Conservation (phyloP, 23 red algal genomes). For the Cyanidiococcus yangmingshanensis region DNA sequence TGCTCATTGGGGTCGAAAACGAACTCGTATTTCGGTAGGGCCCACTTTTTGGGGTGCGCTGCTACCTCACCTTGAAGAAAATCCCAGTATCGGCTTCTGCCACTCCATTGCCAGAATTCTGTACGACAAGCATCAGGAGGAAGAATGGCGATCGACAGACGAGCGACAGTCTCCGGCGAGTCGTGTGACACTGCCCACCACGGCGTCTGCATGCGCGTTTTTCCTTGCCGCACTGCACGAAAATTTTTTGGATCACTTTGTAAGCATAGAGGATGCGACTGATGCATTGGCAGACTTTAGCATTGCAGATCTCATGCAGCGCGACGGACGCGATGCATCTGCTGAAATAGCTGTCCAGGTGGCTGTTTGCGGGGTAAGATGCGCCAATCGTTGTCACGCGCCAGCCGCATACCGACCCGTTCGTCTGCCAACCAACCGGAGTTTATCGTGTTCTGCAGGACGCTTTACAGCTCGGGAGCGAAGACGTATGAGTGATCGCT, state of each 20-base stretch:
- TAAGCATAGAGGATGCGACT: background rate
- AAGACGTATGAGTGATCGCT: no score
- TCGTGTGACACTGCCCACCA: background rate
- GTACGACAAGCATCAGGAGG: background rate
- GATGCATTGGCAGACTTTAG: background rate
- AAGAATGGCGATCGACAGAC: background rate
- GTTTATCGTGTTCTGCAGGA: no score
- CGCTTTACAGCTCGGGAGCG: no score
- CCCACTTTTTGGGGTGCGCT: background rate
- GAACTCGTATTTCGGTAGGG: background rate
- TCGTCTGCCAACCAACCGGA: background rate
- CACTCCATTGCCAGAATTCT: conserved; percentile 1
- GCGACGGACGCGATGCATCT: background rate
- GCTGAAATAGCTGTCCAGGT: background rate
- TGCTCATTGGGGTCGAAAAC: background rate
- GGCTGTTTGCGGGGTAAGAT: background rate
- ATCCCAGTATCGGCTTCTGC: background rate
- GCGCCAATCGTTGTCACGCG: conserved; percentile 5
- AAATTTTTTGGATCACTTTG: background rate
- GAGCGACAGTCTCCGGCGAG: background rate
- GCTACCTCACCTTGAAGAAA: background rate
- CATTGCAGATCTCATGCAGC: background rate
- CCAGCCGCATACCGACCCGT: background rate
- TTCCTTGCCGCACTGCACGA: background rate
- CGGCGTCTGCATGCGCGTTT: background rate